These are phyloP conservation scores for Leccinum subgranulosum DNA, from an alignment of 768 basidiomycete species.

Conservation along the genomic window DNA sequence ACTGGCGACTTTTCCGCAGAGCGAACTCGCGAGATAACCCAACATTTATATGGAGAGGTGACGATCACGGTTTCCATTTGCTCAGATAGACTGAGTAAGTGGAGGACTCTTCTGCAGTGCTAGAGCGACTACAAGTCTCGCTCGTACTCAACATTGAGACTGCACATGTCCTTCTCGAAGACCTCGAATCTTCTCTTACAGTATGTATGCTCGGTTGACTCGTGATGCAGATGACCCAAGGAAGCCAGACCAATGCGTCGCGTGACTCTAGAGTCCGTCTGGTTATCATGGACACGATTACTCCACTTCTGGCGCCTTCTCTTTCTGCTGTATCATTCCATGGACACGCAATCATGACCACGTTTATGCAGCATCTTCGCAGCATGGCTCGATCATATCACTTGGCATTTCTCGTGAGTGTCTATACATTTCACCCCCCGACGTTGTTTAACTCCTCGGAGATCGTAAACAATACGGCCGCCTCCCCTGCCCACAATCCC, in stretches of 20 bases:
- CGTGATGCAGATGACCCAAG: slow-evolving; percentile 3
- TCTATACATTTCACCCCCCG: background rate
- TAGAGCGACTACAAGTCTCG: slow-evolving; percentile 59
- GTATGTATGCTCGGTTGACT: slow-evolving; percentile 18
- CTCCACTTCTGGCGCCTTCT: slow-evolving; percentile 58
- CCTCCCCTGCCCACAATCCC: slow-evolving; percentile 30
- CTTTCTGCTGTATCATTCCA: slow-evolving; percentile 66
- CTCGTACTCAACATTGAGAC: slow-evolving; percentile 56
- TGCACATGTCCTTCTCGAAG: slow-evolving; percentile 50
- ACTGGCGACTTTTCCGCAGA: slow-evolving; percentile 62
- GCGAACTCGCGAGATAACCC: slow-evolving; percentile 39
- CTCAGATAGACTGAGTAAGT: slow-evolving; percentile 2
- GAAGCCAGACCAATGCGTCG: slow-evolving; percentile 9
- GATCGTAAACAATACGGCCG: slow-evolving; percentile 61
- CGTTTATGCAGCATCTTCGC: slow-evolving; percentile 65
- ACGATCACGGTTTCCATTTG: slow-evolving; percentile 13
- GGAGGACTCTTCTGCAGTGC: slow-evolving; percentile 32
- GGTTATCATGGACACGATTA: slow-evolving; percentile 65
- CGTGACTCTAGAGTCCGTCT: slow-evolving; percentile 32
- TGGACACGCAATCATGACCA: slow-evolving; percentile 73
- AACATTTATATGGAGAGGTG: slow-evolving; percentile 23
- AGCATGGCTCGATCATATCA: slow-evolving; percentile 41
- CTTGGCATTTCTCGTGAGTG: slow-evolving; percentile 54
- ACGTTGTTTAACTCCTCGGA: slow-evolving; percentile 23
- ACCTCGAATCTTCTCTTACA: slow-evolving; percentile 31